Percentiles rank a stretch among this genome's conserved stretches.
Evolutionary conservation across 2,329 filamentous ascomycete species (phyloP).

Genomic region (Aureobasidium sp.): DNA sequence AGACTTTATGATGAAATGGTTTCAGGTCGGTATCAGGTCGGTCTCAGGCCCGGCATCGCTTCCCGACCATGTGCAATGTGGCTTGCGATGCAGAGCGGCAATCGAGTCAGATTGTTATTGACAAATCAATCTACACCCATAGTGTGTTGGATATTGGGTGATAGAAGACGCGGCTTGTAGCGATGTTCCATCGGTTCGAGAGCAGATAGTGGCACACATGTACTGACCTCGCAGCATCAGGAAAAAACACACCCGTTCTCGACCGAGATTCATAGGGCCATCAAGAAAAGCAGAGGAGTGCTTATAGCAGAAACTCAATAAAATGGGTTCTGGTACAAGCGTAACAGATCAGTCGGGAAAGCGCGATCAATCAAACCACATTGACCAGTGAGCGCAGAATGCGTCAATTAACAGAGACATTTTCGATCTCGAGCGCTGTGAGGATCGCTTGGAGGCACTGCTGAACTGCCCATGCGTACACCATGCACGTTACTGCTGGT

Average conservation of each 20-base stretch:
- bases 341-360: neutral
- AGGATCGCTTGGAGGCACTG: neutral
- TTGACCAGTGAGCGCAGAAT: neutral
- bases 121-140: neutral
- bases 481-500: neutral
- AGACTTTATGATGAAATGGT: neutral
- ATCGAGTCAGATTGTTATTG: neutral
- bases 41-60: neutral
- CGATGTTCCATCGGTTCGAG: neutral
- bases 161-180: neutral
- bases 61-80: neutral
- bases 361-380: neutral
- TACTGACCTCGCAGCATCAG: neutral
- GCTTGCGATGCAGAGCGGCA: neutral
- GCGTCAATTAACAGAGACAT: neutral
- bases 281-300: neutral
- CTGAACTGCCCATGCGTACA: neutral
- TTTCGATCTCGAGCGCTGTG: neutral
- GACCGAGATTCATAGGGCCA: neutral
- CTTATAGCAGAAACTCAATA: neutral
- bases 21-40: neutral
- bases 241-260: neutral
- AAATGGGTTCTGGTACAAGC: neutral
- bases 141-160: neutral
- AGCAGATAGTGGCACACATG: neutral